Conservation (phyloP, 768 basidiomycete genomes). For the Agaricus sinodeliciosus region DNA sequence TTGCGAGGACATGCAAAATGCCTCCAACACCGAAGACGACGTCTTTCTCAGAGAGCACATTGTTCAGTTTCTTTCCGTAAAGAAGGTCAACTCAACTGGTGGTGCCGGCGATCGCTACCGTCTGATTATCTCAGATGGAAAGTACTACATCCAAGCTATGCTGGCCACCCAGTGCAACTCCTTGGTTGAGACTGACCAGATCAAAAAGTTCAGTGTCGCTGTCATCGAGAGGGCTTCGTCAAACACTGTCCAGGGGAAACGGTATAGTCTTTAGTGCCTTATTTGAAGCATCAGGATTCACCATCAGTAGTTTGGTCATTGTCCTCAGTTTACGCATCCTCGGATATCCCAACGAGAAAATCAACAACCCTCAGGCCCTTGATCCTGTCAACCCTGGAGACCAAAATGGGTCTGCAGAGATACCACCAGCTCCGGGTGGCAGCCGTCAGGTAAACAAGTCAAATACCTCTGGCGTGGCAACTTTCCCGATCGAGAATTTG, state of each 20-base stretch:
- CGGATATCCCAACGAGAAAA: conserved; percentile 52
- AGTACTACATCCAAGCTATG: conserved; percentile 87
- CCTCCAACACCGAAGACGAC: conserved; percentile 35
- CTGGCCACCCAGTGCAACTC: conserved; percentile 85
- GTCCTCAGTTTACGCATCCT: conserved; percentile 62
- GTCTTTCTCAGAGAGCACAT: conserved; percentile 39
- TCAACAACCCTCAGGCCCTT: conserved; percentile 51
- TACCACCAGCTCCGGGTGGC: conserved; percentile 9
- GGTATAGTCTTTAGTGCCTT: conserved; percentile 39
- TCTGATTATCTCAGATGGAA: conserved; percentile 87
- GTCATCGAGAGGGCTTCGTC: conserved; percentile 71
- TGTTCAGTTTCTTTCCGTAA: conserved; percentile 80
- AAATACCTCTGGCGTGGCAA: conserved; percentile 13
- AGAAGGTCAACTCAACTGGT: conserved; percentile 47
- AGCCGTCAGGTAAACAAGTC: neutral
- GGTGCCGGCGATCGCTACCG: conserved; percentile 52
- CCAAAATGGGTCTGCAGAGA: conserved; percentile 16
- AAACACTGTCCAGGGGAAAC: conserved; percentile 78
- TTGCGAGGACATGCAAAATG: conserved; percentile 40
- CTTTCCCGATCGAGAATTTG: conserved; percentile 85
- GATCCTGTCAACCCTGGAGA: conserved; percentile 16
- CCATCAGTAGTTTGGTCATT: conserved; percentile 62
- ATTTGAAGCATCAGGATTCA: conserved; percentile 1
- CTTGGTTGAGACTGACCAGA: conserved; percentile 54
- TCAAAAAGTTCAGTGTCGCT: conserved; percentile 64